Evolutionary conservation across 2,329 filamentous ascomycete genomes (phyloP).

Genomic region (Trematosphaeria pertusa): DNA sequence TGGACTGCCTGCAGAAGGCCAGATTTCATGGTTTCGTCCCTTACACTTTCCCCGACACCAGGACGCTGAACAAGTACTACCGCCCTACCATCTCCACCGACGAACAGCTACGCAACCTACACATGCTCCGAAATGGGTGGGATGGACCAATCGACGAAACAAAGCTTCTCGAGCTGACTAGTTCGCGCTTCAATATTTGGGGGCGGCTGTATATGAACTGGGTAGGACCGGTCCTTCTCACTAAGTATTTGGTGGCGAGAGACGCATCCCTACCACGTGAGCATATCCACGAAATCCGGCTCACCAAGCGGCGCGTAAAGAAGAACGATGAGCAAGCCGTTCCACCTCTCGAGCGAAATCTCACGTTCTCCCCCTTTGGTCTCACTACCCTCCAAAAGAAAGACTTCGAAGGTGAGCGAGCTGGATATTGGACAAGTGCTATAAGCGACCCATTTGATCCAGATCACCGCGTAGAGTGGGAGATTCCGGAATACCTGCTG

Average conservation of each 20-base stretch:
- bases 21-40: slow-evolving; percentile 18
- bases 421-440: slow-evolving; percentile 29
- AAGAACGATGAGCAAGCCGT: slow-evolving; percentile 22
- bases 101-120: slow-evolving; percentile 35
- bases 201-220: slow-evolving; percentile 48
- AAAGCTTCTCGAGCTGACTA: slow-evolving; percentile 44
- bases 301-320: slow-evolving; percentile 35
- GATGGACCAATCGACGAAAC: slow-evolving; percentile 39
- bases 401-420: slow-evolving; percentile 37
- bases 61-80: slow-evolving; percentile 47
- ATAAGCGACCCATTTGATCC: slow-evolving; percentile 38
- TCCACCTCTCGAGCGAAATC: slow-evolving; percentile 32
- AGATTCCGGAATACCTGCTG: slow-evolving; percentile 45
- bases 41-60: slow-evolving; percentile 26
- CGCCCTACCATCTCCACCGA: slow-evolving; percentile 43
- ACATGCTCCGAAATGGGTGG: slow-evolving; percentile 39
- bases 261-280: slow-evolving; percentile 16
- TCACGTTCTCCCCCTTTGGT: slow-evolving; percentile 46
- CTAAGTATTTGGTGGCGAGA: slow-evolving; percentile 23
- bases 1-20: slow-evolving; percentile 13
- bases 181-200: slow-evolving; percentile 47
- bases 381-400: slow-evolving; percentile 37
- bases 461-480: slow-evolving; percentile 40
- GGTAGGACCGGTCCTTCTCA: slow-evolving; percentile 47
- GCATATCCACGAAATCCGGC: slow-evolving; percentile 34